Conservation (phyloP, 306 rosid species). For the Prunus davidiana region DNA sequence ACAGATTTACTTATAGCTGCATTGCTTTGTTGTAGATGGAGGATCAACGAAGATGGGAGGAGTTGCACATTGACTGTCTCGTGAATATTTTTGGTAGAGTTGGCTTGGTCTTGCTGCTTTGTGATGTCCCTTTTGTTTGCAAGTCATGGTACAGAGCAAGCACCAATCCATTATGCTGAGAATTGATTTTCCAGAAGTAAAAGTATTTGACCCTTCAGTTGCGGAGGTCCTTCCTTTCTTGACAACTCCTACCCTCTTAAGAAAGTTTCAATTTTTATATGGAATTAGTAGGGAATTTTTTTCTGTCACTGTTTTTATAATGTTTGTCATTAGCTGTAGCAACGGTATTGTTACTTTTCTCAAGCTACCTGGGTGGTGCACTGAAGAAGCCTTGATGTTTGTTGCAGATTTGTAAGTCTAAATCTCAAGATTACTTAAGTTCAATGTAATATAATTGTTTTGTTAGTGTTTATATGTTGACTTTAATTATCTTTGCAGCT, state of each 20-base stretch:
- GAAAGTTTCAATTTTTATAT: no score
- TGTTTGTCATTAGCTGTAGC: not conserved
- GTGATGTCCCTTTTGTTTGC: not conserved
- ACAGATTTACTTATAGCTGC: not conserved
- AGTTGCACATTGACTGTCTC: not conserved
- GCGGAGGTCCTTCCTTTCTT: no score
- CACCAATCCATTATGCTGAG: not conserved
- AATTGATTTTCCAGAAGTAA: not conserved
- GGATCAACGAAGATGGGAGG: not conserved
- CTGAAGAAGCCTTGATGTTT: not conserved
- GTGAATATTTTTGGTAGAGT: not conserved
- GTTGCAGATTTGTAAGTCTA: not conserved
- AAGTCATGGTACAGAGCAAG: conserved; percentile 1
- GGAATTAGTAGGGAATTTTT: no score
- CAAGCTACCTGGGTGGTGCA: not conserved
- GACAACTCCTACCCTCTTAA: no score
- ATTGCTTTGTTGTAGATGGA: not conserved
- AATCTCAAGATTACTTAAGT: no score
- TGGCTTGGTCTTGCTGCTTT: not conserved
- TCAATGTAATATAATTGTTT: no score
- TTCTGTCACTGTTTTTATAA: no score
- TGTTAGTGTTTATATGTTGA: no score
- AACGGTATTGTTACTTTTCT: not conserved
- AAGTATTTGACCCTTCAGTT: no score
- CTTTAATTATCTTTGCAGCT: not conserved